A percentile compares a stretch with the other conserved stretches of the same genome.
These are phyloP conservation scores for Pulveroboletus frians DNA, from an alignment of 768 basidiomycete species.

Conservation along the genomic window DNA sequence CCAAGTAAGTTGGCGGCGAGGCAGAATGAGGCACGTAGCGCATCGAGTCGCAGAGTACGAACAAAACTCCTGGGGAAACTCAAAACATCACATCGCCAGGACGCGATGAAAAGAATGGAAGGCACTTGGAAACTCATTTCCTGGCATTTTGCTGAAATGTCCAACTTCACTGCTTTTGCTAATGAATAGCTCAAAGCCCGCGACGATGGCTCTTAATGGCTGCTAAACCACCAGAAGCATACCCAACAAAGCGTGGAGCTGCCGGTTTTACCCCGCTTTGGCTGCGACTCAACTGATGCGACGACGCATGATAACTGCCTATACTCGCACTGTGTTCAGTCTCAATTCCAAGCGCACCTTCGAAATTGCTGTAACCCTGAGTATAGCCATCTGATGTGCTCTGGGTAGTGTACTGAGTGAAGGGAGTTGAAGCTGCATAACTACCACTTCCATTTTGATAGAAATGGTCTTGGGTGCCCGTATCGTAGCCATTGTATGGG, in stretches of 20 bases:
- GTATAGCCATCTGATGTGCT: constrained; percentile 42
- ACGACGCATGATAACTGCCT: constrained; percentile 34
- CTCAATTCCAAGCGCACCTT: constrained; percentile 84
- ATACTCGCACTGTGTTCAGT: constrained; percentile 45
- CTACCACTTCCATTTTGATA: constrained; percentile 67
- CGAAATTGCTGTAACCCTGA: constrained; percentile 62
- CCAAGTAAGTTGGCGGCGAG: constrained; percentile 37
- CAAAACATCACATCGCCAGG: constrained; percentile 22
- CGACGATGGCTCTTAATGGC: constrained; percentile 34
- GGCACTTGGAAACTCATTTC: constrained; percentile 27
- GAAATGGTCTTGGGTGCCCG: constrained; percentile 50
- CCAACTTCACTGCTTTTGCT: constrained; percentile 43
- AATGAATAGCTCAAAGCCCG: constrained; percentile 46
- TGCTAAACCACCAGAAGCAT: constrained; percentile 19
- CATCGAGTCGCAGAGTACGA: constrained; percentile 28
- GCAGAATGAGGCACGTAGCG: constrained; percentile 45
- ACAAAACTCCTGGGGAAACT: constrained; percentile 22
- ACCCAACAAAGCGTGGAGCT: constrained; percentile 24
- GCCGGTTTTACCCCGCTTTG: constrained; percentile 49
- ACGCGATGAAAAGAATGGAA: constrained; percentile 15
- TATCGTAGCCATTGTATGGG: constrained; percentile 68
- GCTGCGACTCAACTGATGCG: constrained; percentile 39
- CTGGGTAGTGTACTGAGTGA: constrained; percentile 49
- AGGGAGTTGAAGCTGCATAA: constrained; percentile 45
- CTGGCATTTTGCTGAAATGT: constrained; percentile 22